Base-by-base conservation (phyloP, 108 stramenopile species). In the Epipyxis sp. region DNA sequence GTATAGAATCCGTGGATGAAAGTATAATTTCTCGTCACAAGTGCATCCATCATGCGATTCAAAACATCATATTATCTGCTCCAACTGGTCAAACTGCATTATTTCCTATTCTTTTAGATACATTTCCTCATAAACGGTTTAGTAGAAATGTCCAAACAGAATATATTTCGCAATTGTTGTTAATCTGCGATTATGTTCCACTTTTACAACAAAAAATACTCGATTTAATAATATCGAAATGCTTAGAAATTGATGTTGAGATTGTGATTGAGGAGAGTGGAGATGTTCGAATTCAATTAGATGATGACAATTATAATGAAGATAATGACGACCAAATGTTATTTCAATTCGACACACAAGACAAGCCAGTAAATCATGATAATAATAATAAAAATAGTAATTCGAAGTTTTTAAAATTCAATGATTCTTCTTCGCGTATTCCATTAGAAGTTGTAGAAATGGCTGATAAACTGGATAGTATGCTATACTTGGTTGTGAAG, bases 171-270 rank as follows among this genome's bases (percentile, higher is more conserved):
- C 65, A 84, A 59, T 84, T 84, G 43, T 61, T 88, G 42, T 78
- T 76, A 40, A 10, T 88, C 54, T 77, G 86, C 1, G 59, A 76
- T 45, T 65, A 84, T 27, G 68, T 69, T 0, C 87, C 84, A 0
- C 69, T 76, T 1, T 72, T 88, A 16, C 89, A 85, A 72, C 83
- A 81, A 29, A 87, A 79, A 6, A 77, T 91, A 40, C 77, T 91
- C 61, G 77, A 72, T 41, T 61, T 92, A 42, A 81, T 93, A 40
- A 86, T 96, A 39, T 92, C 93, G 59, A 90, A 89, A 62, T 93
- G 93, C 41, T 76, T 98, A 69, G 95, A 96, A 83, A 93, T 98
- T 61, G 97, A 98, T 86, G 97, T 98, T 46, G 93, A 98, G 78
- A 96, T 98, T 69, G 91, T 92, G 76, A 96, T 98, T 61, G 81